Base-by-base conservation (phyloP, 2,329 filamentous ascomycete species). In the Fusarium humuli region DNA sequence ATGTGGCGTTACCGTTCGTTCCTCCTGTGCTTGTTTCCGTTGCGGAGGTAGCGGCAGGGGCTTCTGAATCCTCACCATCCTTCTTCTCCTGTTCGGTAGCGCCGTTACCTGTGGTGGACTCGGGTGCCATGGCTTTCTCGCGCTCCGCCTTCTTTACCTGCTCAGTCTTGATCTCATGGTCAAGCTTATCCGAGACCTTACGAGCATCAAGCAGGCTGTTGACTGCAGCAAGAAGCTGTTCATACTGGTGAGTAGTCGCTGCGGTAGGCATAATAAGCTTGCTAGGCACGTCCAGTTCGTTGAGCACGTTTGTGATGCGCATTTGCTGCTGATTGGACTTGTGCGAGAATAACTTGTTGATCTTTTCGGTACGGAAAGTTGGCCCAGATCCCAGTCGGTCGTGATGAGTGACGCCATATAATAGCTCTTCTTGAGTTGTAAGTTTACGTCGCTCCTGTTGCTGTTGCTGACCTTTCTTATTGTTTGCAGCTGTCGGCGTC, bases 351-450 rank as follows among this genome's bases (percentile, higher is more conserved):
- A 93, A 87, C 79, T 94, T 94, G 72, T 91, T 90, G 62, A 95
- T 88, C 78, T 89, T 91, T 74, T 95, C 92, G 29, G 94, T 94
- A 14, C 95, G 92, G 86, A 98, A 98, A 16, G 93, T 91, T 37
- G 97, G 93, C 9, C 96, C 95, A 11, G 91, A 92, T 3, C 91
- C 90, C 41, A 98, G 86, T 29, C 95, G 92, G 59, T 98, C 95
- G 77, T 95, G 92, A 70, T 93, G 90, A 10, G 91, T 88, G 12
- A 99, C 92, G 68, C 95, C 96, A 76, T 95, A 98, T 34, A 91
- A 86, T 69, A 87, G 81, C 81, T 94, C 91, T 80, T 97, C 92
- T 71, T 92, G 88, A 48, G 91, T 86, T 7, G 89, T 89, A 70
- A 98, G 89, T 79, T 91, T 90, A 76, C 90, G 89, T 57, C 91